Base-by-base conservation (phyloP, 768 basidiomycete species). In the Crassisporium funariophilum region DNA sequence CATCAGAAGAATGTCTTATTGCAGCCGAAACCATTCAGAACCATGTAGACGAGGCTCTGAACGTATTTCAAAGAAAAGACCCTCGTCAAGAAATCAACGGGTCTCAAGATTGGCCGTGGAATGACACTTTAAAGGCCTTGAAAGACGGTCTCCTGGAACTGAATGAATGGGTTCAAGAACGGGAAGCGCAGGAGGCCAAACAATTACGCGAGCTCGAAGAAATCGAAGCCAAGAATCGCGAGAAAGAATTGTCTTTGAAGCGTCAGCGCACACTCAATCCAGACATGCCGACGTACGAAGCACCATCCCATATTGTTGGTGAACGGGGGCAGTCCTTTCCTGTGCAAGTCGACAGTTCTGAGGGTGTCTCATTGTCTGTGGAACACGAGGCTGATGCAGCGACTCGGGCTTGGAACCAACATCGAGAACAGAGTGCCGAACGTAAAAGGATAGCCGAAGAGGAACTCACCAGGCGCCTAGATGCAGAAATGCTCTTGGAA, bases 1-100 rank as follows among this genome's bases (percentile, higher is more conserved):
- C 65, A 11, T 55, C 70, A 2, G 49, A 63, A 39, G 60, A 63
- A 7, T 60, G 56, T 37, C 42, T 70, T 4, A 33, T 7, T 2
- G 52, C 53, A 8, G 59, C 65, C 1, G 59, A 65, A 29, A 39
- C 58, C 10, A 56, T 65, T 2, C 60, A 60, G 31, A 46, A 22
- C 3, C 52, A 54, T 31, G 57, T 49, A 11, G 49, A 55, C n/a
- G 61, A 60, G 16, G 60, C 60, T n/a, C 36, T 65, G 12, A 46
- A 38, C 15, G 60, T 57, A 7, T 29, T 66, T 7, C 54, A 62
- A 47, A 49, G 49, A 6, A 41, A 50, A 12, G 15, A 29, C 4
- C 34, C 47, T 53, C 9, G 42, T 23, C 16, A 45, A 44, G 29
- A n/a, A 31, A 31, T 5, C 3, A n/a, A n/a, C n/a, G 10, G 11